These are phyloP conservation scores for Cryptococcus sp. DNA, from an alignment of 1,284 basidiomycete species.

Conservation along the genomic window DNA sequence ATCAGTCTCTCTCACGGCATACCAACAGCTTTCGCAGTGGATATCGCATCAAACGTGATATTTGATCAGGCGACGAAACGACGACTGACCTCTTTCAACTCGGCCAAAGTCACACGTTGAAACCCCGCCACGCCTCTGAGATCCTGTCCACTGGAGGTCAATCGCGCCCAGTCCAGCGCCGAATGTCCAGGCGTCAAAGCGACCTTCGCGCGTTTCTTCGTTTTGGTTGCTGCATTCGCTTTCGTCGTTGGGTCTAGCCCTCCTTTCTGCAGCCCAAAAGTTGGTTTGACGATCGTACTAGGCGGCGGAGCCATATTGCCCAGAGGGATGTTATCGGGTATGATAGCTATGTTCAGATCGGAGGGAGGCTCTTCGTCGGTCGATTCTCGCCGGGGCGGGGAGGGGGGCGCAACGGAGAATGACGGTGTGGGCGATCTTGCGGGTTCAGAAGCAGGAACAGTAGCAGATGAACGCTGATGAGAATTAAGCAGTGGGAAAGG, in stretches of 20 bases:
- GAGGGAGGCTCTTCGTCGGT: constrained; percentile 55
- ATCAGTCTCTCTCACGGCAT: constrained; percentile 2
- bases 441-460: constrained; percentile 1
- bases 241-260: constrained; percentile 18
- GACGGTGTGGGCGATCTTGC: constrained; percentile 24
- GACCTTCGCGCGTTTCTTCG: constrained; percentile 73
- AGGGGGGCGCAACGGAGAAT: constrained; percentile 58
- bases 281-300: constrained; percentile 39
- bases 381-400: constrained; percentile 58
- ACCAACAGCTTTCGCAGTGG: not conserved
- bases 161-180: constrained; percentile 89
- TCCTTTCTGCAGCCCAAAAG: constrained; percentile 44
- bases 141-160: constrained; percentile 77
- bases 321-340: constrained; percentile 40
- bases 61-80: too few relatives aligned
- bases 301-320: constrained; percentile 49
- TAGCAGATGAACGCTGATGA: constrained; percentile 66
- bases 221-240: constrained; percentile 55
- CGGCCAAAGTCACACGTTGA: constrained; percentile 71
- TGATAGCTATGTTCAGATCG: constrained; percentile 49
- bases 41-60: too few relatives aligned
- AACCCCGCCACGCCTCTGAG: constrained; percentile 65
- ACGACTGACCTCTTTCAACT: constrained; percentile 76
- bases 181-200: constrained; percentile 88
- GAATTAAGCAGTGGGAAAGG: constrained; percentile 80